Evolutionary conservation across 2,329 filamentous ascomycete species (phyloP).

Genomic region (Chalara sp.): DNA sequence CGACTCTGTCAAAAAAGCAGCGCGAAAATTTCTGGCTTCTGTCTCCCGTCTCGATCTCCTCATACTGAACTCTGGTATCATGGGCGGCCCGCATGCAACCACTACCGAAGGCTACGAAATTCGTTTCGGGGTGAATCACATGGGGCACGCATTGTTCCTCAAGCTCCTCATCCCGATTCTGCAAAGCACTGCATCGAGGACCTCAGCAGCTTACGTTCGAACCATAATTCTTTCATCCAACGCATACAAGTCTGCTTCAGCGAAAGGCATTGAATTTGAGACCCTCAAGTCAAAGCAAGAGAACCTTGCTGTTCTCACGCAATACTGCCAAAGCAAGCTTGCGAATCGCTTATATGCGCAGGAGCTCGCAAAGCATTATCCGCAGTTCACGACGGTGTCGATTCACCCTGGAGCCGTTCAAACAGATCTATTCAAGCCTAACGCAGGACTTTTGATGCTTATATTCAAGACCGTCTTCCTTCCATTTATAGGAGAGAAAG

Average conservation of each 20-base stretch:
- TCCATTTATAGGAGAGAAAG: neutral
- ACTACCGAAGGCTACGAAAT: conserved; percentile 40
- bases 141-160: conserved; percentile 40
- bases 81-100: conserved; percentile 29
- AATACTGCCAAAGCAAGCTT: conserved; percentile 40
- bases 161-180: conserved; percentile 29
- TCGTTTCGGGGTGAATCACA: conserved; percentile 41
- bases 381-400: conserved; percentile 28
- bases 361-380: conserved; percentile 32
- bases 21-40: conserved; percentile 28
- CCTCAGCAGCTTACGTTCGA: conserved; percentile 7
- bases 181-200: conserved; percentile 12
- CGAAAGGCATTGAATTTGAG: conserved; percentile 22
- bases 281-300: neutral
- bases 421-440: conserved; percentile 2
- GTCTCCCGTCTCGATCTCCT: conserved; percentile 36
- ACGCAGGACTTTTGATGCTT: neutral
- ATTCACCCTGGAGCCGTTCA: conserved; percentile 32
- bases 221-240: conserved; percentile 4
- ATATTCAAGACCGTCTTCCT: neutral
- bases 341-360: conserved; percentile 38
- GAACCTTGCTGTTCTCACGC: neutral
- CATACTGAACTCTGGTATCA: conserved; percentile 38
- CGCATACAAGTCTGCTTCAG: neutral
- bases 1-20: conserved; percentile 34